Percentiles rank a stretch among this genome's conserved stretches.
These are phyloP conservation scores for Rossbeevera mucosa DNA, from an alignment of 768 basidiomycete species.

Conservation along the genomic window DNA sequence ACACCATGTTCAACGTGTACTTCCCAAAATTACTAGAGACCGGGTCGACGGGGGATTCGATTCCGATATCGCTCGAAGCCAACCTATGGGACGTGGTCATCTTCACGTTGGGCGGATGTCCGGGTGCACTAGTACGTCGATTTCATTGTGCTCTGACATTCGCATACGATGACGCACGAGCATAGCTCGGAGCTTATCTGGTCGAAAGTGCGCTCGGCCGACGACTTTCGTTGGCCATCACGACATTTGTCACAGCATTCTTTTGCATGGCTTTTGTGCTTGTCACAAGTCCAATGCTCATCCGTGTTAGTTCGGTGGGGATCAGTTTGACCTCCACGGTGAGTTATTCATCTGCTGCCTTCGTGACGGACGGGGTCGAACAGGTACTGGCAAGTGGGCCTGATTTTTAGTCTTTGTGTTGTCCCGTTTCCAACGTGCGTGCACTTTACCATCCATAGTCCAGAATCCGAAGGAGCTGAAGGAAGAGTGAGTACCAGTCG, in stretches of 20 bases:
- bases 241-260: slow-evolving; percentile 70
- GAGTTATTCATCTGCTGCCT: slow-evolving; percentile 6
- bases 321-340: slow-evolving; percentile 71
- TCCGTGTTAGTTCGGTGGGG: slow-evolving; percentile 67
- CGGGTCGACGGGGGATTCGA: slow-evolving; percentile 13
- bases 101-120: slow-evolving; percentile 80
- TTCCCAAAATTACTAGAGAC: slow-evolving; percentile 82
- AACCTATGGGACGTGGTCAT: slow-evolving; percentile 84
- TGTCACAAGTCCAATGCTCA: slow-evolving; percentile 52
- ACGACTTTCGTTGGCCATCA: slow-evolving; percentile 66
- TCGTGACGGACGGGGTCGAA: too few relatives aligned
- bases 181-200: slow-evolving; percentile 78
- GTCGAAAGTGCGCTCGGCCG: slow-evolving; percentile 69
- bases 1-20: slow-evolving; percentile 92
- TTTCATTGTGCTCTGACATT: not conserved
- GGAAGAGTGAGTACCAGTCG: slow-evolving; percentile 18
- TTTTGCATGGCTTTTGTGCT: slow-evolving; percentile 69
- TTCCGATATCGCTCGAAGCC: slow-evolving; percentile 48
- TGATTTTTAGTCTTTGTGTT: not conserved
- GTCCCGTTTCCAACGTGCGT: not conserved
- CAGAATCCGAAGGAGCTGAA: slow-evolving; percentile 36
- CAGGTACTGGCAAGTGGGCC: too few relatives aligned
- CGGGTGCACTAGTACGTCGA: slow-evolving; percentile 68
- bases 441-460: slow-evolving; percentile 42
- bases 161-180: not conserved